phyloP scores from a whole-genome alignment of 2,329 filamentous ascomycete species.

The Metarhizium guizhouense region DNA sequence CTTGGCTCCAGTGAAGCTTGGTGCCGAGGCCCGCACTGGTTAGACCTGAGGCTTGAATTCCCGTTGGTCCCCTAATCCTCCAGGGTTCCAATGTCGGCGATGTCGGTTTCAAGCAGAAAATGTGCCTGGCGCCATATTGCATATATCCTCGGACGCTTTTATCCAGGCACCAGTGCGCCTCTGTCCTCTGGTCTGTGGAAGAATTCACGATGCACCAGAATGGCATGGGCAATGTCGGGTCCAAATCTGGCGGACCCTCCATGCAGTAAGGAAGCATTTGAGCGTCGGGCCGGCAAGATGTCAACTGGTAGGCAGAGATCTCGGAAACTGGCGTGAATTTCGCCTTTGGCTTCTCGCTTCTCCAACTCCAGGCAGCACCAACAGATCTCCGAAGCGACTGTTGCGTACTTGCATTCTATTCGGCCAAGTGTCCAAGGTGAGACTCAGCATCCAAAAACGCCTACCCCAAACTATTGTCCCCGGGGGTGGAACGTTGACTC shows the following conservation, averaged over 20 bases:
- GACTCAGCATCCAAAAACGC: no score
- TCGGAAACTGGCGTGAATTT: neutral
- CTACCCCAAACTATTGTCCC: no score
- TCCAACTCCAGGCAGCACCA: neutral
- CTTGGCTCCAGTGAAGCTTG: neutral
- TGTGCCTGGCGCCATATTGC: no score
- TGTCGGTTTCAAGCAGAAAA: neutral
- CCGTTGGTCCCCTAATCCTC: neutral
- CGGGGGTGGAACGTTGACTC: neutral
- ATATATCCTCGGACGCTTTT: no score
- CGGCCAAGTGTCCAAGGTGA: no score
- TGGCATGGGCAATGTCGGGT: neutral
- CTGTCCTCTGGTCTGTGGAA: neutral
- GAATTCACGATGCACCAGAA: neutral
- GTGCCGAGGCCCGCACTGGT: neutral
- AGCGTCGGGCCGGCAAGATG: neutral
- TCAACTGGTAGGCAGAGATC: neutral
- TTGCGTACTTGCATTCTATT: no score
- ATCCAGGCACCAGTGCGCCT: neutral
- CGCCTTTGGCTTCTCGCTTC: neutral
- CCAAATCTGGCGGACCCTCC: neutral
- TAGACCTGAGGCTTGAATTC: neutral
- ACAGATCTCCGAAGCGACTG: neutral
- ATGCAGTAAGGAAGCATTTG: no score
- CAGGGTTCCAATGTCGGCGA: neutral